Evolutionary conservation across 1,284 basidiomycete species (phyloP).

Genomic region (Trametes hirsuta): DNA sequence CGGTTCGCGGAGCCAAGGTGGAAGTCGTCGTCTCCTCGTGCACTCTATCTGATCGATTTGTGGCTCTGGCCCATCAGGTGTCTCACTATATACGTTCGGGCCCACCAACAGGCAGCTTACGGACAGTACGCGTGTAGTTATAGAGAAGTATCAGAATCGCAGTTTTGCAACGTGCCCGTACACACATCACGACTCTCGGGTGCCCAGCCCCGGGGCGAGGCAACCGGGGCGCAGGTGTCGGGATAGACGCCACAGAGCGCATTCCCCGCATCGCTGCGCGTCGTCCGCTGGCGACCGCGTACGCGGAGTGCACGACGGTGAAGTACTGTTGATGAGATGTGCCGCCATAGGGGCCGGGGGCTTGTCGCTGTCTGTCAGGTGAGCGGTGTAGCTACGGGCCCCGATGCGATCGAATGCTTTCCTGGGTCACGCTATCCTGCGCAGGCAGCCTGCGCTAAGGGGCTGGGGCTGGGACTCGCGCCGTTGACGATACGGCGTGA

Average conservation of each 20-base stretch:
- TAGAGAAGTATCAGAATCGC: background rate
- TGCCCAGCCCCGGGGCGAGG: no score
- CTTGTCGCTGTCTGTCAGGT: slow-evolving; percentile 2
- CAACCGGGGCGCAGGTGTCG: no score
- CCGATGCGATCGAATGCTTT: slow-evolving; percentile 6
- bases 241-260: background rate
- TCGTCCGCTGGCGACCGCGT: background rate
- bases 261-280: background rate
- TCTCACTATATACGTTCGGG: background rate
- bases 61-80: slow-evolving; percentile 2
- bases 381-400: background rate
- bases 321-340: slow-evolving; percentile 1
- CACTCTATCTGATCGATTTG: slow-evolving; percentile 1
- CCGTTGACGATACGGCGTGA: background rate
- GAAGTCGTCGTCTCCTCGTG: background rate
- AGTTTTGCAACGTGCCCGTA: no score
- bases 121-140: background rate
- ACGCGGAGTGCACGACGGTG: background rate
- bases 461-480: background rate
- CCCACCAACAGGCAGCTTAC: background rate
- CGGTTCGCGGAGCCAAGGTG: background rate
- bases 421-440: slow-evolving; percentile 8
- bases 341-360: background rate
- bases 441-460: background rate
- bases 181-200: no score